phyloP scores from a whole-genome alignment of 2,329 filamentous ascomycete genomes.

The Fusarium vanettenii region DNA sequence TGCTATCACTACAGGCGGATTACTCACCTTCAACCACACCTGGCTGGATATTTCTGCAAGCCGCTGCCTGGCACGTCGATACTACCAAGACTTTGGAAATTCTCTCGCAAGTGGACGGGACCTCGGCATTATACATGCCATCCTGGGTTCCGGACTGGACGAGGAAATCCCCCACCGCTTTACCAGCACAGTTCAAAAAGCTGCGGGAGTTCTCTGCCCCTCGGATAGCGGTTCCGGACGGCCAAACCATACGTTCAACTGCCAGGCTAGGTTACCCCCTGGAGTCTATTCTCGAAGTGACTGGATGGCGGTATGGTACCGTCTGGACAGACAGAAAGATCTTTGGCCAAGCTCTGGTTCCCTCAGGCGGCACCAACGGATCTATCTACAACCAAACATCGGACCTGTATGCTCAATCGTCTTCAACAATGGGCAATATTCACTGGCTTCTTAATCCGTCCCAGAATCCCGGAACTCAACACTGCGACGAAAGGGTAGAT shows the following conservation, averaged over 20 bases:
- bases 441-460: not conserved
- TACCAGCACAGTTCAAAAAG: not conserved
- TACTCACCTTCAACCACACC: not conserved
- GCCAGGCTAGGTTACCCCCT: not conserved
- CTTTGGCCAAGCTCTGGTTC: not conserved
- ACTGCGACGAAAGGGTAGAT: not conserved
- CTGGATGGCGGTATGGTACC: not conserved
- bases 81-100: not conserved
- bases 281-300: not conserved
- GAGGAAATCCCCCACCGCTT: not conserved
- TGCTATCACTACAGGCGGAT: not conserved
- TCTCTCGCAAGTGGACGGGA: not conserved
- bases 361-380: not conserved
- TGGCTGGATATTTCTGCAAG: not conserved
- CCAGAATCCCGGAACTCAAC: not conserved
- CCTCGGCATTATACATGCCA: not conserved
- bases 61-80: not conserved
- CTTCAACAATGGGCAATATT: not conserved
- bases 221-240: not conserved
- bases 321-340: not conserved
- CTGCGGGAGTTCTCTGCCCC: not conserved
- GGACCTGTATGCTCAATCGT: not conserved
- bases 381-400: not conserved
- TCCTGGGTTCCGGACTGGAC: not conserved
- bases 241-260: not conserved